Percentiles rank a stretch among this genome's conserved stretches.
Conservation (phyloP, 2,329 filamentous ascomycete species). For the Elsinoe perseae region DNA sequence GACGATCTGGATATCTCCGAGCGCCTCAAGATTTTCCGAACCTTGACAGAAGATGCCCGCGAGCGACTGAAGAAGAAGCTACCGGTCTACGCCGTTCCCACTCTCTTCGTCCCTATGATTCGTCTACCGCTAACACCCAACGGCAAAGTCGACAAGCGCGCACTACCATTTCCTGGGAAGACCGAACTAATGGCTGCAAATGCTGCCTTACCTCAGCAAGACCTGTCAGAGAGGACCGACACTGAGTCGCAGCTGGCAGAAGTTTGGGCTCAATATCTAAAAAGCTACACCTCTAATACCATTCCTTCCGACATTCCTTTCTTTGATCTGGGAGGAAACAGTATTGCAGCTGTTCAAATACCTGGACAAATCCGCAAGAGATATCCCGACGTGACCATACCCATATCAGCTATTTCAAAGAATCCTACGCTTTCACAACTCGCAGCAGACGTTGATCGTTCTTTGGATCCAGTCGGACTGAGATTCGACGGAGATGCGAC, state of each 20-base stretch:
- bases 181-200: conserved; percentile 54
- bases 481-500: conserved; percentile 39
- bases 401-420: conserved; percentile 63
- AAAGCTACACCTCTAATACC: conserved; percentile 58
- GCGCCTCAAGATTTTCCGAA: conserved; percentile 52
- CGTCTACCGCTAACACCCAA: conserved; percentile 76
- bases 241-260: conserved; percentile 61
- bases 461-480: conserved; percentile 42
- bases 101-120: conserved; percentile 63
- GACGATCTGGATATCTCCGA: conserved; percentile 27
- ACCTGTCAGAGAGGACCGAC: conserved; percentile 43
- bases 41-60: conserved; percentile 52
- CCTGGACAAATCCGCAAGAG: conserved; percentile 60
- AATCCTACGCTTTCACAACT: conserved; percentile 55
- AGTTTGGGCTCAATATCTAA: conserved; percentile 66
- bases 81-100: conserved; percentile 67
- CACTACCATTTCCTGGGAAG: conserved; percentile 72
- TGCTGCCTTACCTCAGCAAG: conserved; percentile 30
- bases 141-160: conserved; percentile 73
- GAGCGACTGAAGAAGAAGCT: conserved; percentile 65
- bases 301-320: conserved; percentile 58
- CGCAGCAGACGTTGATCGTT: conserved; percentile 45
- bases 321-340: conserved; percentile 75
- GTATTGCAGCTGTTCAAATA: conserved; percentile 72
- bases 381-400: conserved; percentile 56